Evolutionary conservation across 2,329 filamentous ascomycete species (phyloP), one percentile per base, ranked within the genome.

Genomic region (Arachnomyces sp.): DNA sequence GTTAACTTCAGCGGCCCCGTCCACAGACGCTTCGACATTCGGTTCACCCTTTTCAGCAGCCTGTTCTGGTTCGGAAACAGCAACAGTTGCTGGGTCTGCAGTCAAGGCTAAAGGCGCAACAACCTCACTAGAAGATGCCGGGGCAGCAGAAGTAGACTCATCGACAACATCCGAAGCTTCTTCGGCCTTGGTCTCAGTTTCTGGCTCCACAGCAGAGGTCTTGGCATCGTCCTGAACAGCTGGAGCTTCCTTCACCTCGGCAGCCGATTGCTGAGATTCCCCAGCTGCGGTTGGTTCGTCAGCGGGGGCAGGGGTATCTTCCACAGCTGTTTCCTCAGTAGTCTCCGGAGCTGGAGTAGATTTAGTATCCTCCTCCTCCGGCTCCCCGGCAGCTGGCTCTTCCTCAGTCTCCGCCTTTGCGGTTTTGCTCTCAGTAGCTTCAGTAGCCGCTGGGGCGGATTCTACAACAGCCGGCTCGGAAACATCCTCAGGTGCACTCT

Each of bases 401-500:
- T 32, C 42, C 8, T 17, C 36, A 14, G 28, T 8, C 12, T 34
- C 39, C 13, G 5, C 31, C n/a, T 38, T 34, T 28, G 17, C 11
- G 13, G 12, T 28, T 9, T 37, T 28, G 12, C 18, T 3, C 28
- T 43, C 40, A 11, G n/a, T 14, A 15, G 38, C 38, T 3, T 28
- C 12, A 15, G 15, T 34, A 8, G 28, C 34, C 8, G 11, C 16
- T n/a, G 31, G 18, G 29, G 31, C 12, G 9, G 32, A 14, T 29
- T 39, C 39, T 4, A 21, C 28, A 3, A 14, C 16, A 7, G 18
- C 11, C 21, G 15, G 18, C 11, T 18, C 3, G 32, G 29, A 31
- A 39, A 28, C 38, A 9, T 40, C 35, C n/a, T 12, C 3, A 31
- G 34, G 32, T 18, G 17, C n/a, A 13, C 31, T 32, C n/a, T 36